Evolutionary conservation across 2,329 filamentous ascomycete genomes (phyloP), one percentile per base, ranked within the genome.

Genomic region (Paecilomyces niveus): DNA sequence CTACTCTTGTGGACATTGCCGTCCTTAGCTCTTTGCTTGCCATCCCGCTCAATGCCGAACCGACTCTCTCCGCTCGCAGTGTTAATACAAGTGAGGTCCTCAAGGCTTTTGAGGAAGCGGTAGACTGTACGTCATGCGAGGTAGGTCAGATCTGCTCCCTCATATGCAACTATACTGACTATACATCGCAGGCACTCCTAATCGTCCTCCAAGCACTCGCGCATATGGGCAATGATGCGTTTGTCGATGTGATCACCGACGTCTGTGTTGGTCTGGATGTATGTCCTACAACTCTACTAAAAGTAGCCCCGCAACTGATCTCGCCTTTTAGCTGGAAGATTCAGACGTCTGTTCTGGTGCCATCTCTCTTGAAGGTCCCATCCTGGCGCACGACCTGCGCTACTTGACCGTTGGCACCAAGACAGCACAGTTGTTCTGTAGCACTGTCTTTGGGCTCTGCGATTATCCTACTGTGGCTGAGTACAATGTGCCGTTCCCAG

Each of bases 321-420:
- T 53, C 10, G 15, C 24, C 9, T 15, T 32, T 21, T 52, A 82
- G 77, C 70, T 75, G 39, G 76, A 82, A 64, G 82, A 85, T 57
- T 65, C 71, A 31, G 83, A 85, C 66, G 83, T 85, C 26, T 85
- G 83, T 58, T 71, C 76, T 2, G 83, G 83, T 4, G 71, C 80
- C 8, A 75, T 85, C 29, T 72, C 71, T 3, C 74, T 76, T 1
- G 81, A 85, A 66, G 82, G 80, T 0, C 81, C 82, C 2, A 79
- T 83, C 56, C 68, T 84, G 29, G 80, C 82, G 32, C 73, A 78
- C 45, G 75, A 74, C 8, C 66, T 85, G 10, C 74, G 80, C 39
- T 70, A 77, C 10, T 76, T 85, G 62, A 68, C 65, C 5, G 67
- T 83, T 21, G 76, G 76, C 1, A 83, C 81, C 9, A 76, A 75